Percentiles rank a stretch among this genome's conserved stretches.
Evolutionary conservation across 2,329 filamentous ascomycete genomes (phyloP).

Genomic region (Colletotrichum eremochloae): DNA sequence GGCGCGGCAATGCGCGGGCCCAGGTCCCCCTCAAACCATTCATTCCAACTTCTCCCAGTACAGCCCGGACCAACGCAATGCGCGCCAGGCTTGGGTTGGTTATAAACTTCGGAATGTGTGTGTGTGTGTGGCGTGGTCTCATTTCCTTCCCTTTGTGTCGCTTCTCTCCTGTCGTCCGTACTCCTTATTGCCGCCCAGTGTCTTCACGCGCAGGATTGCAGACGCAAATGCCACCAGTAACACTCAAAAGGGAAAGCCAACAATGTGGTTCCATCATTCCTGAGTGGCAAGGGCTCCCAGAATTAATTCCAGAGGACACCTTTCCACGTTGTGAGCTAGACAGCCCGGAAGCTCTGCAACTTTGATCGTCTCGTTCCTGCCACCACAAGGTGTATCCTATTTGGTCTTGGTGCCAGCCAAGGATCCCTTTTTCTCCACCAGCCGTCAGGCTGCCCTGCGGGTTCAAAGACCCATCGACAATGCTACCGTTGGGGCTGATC

Average conservation of each 20-base stretch:
- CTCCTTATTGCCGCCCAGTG: not conserved
- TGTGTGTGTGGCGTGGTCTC: slow-evolving; percentile 17
- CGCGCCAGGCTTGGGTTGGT: slow-evolving; percentile 23
- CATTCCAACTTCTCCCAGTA: slow-evolving; percentile 18
- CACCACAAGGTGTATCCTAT: slow-evolving; percentile 30
- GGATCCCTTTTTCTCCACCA: slow-evolving; percentile 22
- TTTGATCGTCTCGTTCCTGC: slow-evolving; percentile 11
- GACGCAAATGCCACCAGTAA: not conserved
- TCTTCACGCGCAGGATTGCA: too few relatives aligned
- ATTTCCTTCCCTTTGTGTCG: slow-evolving; percentile 10
- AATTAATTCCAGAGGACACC: slow-evolving; percentile 29
- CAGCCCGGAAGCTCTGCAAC: slow-evolving; percentile 17
- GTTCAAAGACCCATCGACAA: slow-evolving; percentile 30
- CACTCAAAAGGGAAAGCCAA: not conserved
- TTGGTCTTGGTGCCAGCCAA: slow-evolving; percentile 3
- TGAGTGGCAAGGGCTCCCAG: slow-evolving; percentile 4
- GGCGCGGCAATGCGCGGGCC: not conserved
- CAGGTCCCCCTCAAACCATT: not conserved
- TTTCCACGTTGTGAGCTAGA: slow-evolving; percentile 25
- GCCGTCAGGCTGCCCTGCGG: slow-evolving; percentile 37
- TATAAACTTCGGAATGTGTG: not conserved
- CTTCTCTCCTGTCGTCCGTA: not conserved
- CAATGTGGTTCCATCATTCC: not conserved
- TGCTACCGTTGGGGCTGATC: slow-evolving; percentile 38
- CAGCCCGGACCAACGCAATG: slow-evolving; percentile 22